phyloP scores from a whole-genome alignment of 495 filamentous ascomycete genomes.

The Peziza echinospora region DNA sequence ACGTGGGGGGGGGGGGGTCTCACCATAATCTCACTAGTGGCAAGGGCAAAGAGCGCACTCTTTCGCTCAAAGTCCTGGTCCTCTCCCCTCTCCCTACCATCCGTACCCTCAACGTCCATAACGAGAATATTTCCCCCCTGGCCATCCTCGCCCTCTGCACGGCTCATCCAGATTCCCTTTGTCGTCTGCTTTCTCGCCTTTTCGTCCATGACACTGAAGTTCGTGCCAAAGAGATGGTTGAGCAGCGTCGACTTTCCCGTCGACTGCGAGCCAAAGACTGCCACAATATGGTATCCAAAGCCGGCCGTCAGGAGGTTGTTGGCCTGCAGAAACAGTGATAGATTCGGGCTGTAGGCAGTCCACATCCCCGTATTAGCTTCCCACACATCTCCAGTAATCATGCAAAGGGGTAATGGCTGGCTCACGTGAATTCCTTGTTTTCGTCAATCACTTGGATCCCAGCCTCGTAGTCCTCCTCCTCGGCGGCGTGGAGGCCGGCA shows the following conservation, averaged over 20 bases:
- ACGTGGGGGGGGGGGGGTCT: conserved; percentile 1
- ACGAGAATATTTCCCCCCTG: conserved; percentile 83
- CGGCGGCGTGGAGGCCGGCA: conserved; percentile 3
- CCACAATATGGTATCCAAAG: conserved; percentile 98
- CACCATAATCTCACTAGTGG: conserved; percentile 79
- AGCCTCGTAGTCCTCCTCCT: conserved; percentile 53
- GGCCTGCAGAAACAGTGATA: conserved; percentile 57
- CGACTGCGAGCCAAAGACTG: conserved; percentile 95
- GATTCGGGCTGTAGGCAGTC: conserved; percentile 36
- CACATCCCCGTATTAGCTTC: neutral
- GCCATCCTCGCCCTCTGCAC: conserved; percentile 46
- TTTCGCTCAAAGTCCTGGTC: conserved; percentile 99
- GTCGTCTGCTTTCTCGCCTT: conserved; percentile 78
- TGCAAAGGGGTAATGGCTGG: conserved; percentile 3
- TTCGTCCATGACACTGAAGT: conserved; percentile 95
- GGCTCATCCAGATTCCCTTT: conserved; percentile 98
- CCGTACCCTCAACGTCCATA: conserved; percentile 98
- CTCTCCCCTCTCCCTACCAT: conserved; percentile 87
- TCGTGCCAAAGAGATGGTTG: conserved; percentile 85
- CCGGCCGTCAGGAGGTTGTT: conserved; percentile 65
- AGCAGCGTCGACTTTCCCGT: conserved; percentile 95
- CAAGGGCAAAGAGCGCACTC: conserved; percentile 86
- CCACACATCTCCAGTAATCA: too few species aligned
- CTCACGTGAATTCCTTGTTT: conserved; percentile 89
- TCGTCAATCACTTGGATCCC: conserved; percentile 93